Percentiles rank a stretch among this genome's conserved stretches.
Evolutionary conservation across 2,329 filamentous ascomycete genomes (phyloP).

Genomic region (Boeremia exigua): DNA sequence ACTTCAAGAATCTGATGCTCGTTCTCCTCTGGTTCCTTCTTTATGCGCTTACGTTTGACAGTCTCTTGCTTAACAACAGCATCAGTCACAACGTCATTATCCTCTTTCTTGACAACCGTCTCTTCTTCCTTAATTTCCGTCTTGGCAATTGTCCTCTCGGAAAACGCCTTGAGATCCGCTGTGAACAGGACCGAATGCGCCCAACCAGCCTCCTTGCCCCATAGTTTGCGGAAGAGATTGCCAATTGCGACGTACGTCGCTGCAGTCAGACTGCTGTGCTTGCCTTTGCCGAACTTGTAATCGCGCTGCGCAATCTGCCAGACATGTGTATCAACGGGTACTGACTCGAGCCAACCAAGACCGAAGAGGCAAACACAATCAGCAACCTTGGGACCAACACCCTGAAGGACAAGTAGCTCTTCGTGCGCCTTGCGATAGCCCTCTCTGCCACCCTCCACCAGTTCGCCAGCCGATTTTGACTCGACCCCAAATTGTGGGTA

Average conservation of each 20-base stretch:
- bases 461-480: slow-evolving; percentile 53
- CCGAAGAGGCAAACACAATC: slow-evolving; percentile 98
- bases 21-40: slow-evolving; percentile 49
- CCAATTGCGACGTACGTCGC: slow-evolving; percentile 88
- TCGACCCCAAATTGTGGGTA: slow-evolving; percentile 64
- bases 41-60: slow-evolving; percentile 40
- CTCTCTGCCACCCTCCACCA: slow-evolving; percentile 59
- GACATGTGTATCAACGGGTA: slow-evolving; percentile 95
- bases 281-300: slow-evolving; percentile 87
- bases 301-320: slow-evolving; percentile 98
- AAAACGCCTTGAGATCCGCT: slow-evolving; percentile 85
- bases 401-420: slow-evolving; percentile 76
- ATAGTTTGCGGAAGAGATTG: slow-evolving; percentile 85
- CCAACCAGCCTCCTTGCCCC: slow-evolving; percentile 96
- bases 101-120: slow-evolving; percentile 44
- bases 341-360: slow-evolving; percentile 90
- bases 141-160: slow-evolving; percentile 65
- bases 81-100: slow-evolving; percentile 20
- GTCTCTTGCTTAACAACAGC: slow-evolving; percentile 43
- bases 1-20: slow-evolving; percentile 49
- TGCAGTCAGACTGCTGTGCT: slow-evolving; percentile 85
- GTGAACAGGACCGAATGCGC: slow-evolving; percentile 97
- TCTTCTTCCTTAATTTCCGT: slow-evolving; percentile 56
- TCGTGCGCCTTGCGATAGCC: slow-evolving; percentile 83
- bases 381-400: slow-evolving; percentile 94